Base-by-base conservation (phyloP, 2,329 filamentous ascomycete species). In the Colletotrichum tropicale region DNA sequence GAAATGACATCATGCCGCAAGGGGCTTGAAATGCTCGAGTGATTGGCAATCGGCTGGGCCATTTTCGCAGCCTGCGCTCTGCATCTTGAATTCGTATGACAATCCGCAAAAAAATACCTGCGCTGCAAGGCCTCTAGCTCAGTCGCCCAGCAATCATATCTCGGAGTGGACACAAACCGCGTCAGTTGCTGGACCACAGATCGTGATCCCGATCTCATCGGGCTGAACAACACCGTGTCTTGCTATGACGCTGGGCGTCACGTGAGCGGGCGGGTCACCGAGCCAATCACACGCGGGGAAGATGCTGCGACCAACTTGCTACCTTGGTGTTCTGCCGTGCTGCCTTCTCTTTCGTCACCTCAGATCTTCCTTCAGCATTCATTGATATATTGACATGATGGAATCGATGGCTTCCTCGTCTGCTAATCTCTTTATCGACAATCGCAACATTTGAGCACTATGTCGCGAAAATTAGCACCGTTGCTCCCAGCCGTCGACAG, bases 401-500 rank as follows among this genome's bases (percentile, higher is more conserved):
- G 4, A 12, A 6, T 16, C n/a, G 16, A 8, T 9, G 8, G 15
- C 5, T 28, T 24, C 6, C 24, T 32, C 2, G 18, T 15, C 8
- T n/a, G 1, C 9, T 32, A n/a, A 48, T 21, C 43, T 7, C 6
- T 6, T 38, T 9, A 18, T 21, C 58, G 5, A 24, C 16, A 15
- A 24, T 9, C 30, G 13, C 24, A 21, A 21, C 21, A 48, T 52
- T 18, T 26, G 9, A 16, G 8, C 4, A 62, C 6, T 7, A 75
- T 75, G 72, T 24, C 68, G 10, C 71, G 71, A 36, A 75, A 62
- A 43, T 10, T 71, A 9, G 72, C 69, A 16, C 72, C 68, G 16
- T 55, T 75, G 13, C 72, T 75, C 5, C 72, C 72, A n/a, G 72
- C 72, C 16, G 15, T 66, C 6, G 30, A 66, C 10, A 16, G 36